Conservation (phyloP, 768 basidiomycete genomes). For the Naganishia randhawae region DNA sequence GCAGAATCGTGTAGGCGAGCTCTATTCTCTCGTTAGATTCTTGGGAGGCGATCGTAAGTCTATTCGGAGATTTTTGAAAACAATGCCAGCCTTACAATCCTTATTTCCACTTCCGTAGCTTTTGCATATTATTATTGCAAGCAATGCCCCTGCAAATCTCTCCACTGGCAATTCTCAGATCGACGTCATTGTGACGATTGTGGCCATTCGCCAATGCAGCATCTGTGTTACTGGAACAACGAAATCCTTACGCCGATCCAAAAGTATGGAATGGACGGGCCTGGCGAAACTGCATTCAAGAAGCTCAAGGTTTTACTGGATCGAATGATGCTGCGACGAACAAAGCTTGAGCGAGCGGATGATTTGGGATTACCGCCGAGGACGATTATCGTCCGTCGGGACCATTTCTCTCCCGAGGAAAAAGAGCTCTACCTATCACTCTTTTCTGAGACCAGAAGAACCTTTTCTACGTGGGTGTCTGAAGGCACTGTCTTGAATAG, state of each 20-base stretch:
- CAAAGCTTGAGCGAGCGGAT: slow-evolving; percentile 86
- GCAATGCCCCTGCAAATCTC: slow-evolving; percentile 83
- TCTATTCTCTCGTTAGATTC: slow-evolving; percentile 87
- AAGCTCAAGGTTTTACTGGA: slow-evolving; percentile 85
- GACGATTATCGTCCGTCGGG: slow-evolving; percentile 77
- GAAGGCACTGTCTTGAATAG: slow-evolving; percentile 89
- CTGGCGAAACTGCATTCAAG: slow-evolving; percentile 79
- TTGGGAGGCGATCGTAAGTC: slow-evolving; percentile 71
- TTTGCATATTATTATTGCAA: slow-evolving; percentile 57
- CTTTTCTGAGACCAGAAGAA: slow-evolving; percentile 86
- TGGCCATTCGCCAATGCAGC: slow-evolving; percentile 53
- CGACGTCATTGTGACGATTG: slow-evolving; percentile 72
- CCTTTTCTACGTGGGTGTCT: slow-evolving; percentile 83
- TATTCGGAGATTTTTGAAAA: background rate
- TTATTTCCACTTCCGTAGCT: background rate
- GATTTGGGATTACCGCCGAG: slow-evolving; percentile 93
- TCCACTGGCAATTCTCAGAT: slow-evolving; percentile 90
- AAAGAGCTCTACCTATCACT: slow-evolving; percentile 88
- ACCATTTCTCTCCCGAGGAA: slow-evolving; percentile 94
- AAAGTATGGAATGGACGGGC: slow-evolving; percentile 71
- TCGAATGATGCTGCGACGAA: slow-evolving; percentile 78
- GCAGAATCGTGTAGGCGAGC: slow-evolving; percentile 96
- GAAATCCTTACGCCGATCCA: slow-evolving; percentile 96
- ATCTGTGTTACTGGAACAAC: slow-evolving; percentile 90
- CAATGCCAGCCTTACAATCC: background rate